phyloP scores from a whole-genome alignment of 1,284 basidiomycete species.

The Ganoderma lucidum region DNA sequence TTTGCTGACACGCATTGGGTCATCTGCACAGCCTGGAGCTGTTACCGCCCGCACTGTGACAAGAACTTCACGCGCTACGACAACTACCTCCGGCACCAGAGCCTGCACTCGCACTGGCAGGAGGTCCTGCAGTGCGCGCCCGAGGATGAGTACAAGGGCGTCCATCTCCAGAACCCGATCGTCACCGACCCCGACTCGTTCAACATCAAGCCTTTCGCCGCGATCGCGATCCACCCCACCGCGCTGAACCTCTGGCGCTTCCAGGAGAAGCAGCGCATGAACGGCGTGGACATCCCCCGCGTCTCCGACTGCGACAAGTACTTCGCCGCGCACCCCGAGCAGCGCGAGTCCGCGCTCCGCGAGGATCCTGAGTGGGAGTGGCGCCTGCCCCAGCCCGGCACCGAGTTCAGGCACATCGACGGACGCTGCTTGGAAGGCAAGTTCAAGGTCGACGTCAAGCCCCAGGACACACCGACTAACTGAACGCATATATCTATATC shows the following conservation, averaged over 20 bases:
- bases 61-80: constrained; percentile 29
- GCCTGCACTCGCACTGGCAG: constrained; percentile 31
- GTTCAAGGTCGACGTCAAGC: constrained; percentile 21
- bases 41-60: constrained; percentile 29
- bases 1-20: background rate
- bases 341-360: constrained; percentile 20
- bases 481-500: background rate
- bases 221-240: constrained; percentile 19
- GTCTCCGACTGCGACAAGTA: constrained; percentile 15
- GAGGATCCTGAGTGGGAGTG: constrained; percentile 21
- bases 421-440: constrained; percentile 17
- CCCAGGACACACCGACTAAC: background rate
- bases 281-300: constrained; percentile 6
- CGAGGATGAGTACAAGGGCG: constrained; percentile 28
- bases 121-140: constrained; percentile 33
- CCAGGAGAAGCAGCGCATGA: constrained; percentile 18
- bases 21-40: constrained; percentile 19
- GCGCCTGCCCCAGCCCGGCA: constrained; percentile 15
- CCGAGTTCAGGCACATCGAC: constrained; percentile 19
- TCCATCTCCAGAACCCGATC: constrained; percentile 25
- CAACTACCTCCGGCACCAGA: constrained; percentile 28
- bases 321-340: constrained; percentile 26
- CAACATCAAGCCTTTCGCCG: constrained; percentile 24
- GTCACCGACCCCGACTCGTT: background rate
- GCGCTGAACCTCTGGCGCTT: constrained; percentile 22